A percentile compares a stretch with the other conserved stretches of the same genome.
Conservation (phyloP, 371 early-diverging fungal genomes). For the Rhizopus sp. region DNA sequence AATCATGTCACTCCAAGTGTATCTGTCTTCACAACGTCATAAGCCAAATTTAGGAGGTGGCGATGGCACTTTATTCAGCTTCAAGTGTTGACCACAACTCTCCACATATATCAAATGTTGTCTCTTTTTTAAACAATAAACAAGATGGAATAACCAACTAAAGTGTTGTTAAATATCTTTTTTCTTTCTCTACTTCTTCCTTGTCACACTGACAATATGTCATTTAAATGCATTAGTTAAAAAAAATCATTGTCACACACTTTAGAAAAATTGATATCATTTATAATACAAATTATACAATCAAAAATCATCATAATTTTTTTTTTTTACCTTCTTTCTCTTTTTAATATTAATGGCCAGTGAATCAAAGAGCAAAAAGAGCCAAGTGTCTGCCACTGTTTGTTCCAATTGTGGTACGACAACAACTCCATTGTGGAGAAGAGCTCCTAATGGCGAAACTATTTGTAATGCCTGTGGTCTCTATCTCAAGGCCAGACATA, state of each 20-base stretch:
- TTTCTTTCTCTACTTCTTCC: conserved; percentile 3
- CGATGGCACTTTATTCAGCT: too few relatives aligned
- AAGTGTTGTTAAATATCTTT: too few relatives aligned
- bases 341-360: neutral
- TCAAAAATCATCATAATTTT: conserved; percentile 4
- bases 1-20: conserved; percentile 15
- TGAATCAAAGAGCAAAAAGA: conserved; percentile 1
- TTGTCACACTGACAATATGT: neutral
- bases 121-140: neutral
- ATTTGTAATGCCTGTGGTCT: conserved; percentile 94
- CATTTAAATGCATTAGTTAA: neutral
- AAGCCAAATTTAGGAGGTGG: too few relatives aligned
- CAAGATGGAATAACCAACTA: too few relatives aligned
- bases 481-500: conserved; percentile 57
- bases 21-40: neutral
- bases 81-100: too few relatives aligned
- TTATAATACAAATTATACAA: conserved; percentile 18
- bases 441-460: conserved; percentile 78
- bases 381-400: conserved; percentile 26
- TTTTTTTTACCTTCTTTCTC: neutral
- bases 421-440: conserved; percentile 90
- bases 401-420: conserved; percentile 89
- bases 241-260: neutral
- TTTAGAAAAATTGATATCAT: neutral
- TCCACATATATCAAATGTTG: too few relatives aligned